Evolutionary conservation across 148 eudicot species (phyloP).

Genomic region (Rhododendron griersonianum): DNA sequence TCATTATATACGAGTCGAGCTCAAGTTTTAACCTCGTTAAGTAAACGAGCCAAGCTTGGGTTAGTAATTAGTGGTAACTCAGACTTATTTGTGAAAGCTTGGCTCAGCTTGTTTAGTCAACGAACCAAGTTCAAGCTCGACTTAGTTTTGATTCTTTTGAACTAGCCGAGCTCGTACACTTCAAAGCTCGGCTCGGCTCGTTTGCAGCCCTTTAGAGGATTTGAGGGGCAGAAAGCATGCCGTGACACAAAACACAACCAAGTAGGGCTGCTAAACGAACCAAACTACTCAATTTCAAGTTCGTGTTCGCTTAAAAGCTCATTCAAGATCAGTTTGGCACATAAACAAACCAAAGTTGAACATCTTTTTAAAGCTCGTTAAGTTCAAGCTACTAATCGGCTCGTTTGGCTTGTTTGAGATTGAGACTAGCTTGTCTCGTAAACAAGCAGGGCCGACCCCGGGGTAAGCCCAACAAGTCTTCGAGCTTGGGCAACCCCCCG

Average conservation of each 20-base stretch:
- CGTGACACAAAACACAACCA: not conserved
- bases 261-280: too few species aligned
- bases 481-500: too few species aligned
- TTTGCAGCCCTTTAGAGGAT: too few species aligned
- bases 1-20: not conserved
- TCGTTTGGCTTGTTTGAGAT: not conserved
- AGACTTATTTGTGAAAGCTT: not conserved
- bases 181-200: not conserved
- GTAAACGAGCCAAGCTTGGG: not conserved
- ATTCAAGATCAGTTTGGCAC: too few species aligned
- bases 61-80: not conserved
- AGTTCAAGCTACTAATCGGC: not conserved
- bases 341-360: not conserved
- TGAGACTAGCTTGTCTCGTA: not conserved
- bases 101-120: not conserved
- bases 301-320: too few species aligned
- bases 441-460: too few species aligned
- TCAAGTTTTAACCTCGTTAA: not conserved
- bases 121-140: too few species aligned
- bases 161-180: not conserved
- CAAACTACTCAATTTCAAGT: too few species aligned
- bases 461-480: too few species aligned
- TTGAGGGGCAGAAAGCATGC: too few species aligned
- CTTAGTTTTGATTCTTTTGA: too few species aligned
- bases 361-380: not conserved